Base-by-base conservation (phyloP, 352 stramenopile species). In the Globisporangium middletonii region DNA sequence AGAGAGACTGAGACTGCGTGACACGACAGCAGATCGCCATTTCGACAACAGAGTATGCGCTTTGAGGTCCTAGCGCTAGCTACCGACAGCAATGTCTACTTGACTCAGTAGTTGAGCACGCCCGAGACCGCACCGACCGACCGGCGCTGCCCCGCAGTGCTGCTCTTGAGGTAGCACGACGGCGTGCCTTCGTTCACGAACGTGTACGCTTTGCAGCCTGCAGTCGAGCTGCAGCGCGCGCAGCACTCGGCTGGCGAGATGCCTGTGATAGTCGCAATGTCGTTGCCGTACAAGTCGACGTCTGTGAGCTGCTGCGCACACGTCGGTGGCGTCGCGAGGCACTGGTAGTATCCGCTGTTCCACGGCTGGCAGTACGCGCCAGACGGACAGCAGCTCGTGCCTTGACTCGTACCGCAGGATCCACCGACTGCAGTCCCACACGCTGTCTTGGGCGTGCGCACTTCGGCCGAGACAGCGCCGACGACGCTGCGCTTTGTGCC, bases 281-380 rank as follows among this genome's bases (percentile, higher is more conserved):
- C 69, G 50, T 75, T 65, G 43, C 74, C 71, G 51, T 63, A 69
- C 18, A 77, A 75, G 52, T 79, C 73, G 1, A 71, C 54, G 59
- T 76, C 62, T 7, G 65, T 66, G n/a, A 63, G 37, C 58, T 78
- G 72, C 23, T 52, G 52, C 12, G 58, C 66, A 65, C 75, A 84
- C 53, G 71, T 47, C 18, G 48, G 15, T 4, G 75, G 72, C 5
- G 57, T 35, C 16, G 58, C 37, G 45, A 76, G 59, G 57, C 75
- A 84, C 59, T 84, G 75, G 65, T 73, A 79, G 60, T 74, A 71
- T 27, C 45, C 53, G 0, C 65, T 41, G 19, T 61, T 65, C 71
- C 66, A 80, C 12, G 67, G 65, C 60, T 78, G 77, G 61, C 69
- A 79, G 65, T 77, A 81, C 38, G 55, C 47, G 18, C 41, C 60